These are phyloP conservation scores for Coelastrella sp. DNA, from an alignment of 139 green algal genomes.

Conservation along the genomic window DNA sequence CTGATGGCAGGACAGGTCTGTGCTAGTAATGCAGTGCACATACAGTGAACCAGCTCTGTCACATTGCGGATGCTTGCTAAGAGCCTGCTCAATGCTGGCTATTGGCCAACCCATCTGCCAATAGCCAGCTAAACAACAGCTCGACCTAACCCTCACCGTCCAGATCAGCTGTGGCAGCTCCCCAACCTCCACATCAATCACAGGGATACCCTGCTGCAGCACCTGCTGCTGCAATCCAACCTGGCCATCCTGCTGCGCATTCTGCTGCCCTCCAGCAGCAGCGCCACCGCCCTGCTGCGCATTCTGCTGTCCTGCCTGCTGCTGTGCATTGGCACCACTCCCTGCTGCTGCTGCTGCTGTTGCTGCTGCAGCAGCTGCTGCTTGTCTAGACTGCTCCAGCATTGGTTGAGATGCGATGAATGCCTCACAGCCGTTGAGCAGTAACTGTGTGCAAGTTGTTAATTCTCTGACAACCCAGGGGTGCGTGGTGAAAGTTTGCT, in stretches of 20 bases:
- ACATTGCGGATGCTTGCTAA: too few relatives aligned
- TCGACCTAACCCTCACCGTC: background rate
- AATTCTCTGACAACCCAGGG: conserved; percentile 26
- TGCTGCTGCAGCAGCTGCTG: conserved; percentile 1
- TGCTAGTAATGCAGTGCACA: too few relatives aligned
- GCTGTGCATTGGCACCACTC: background rate
- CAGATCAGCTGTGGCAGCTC: conserved; percentile 18
- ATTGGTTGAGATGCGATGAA: background rate
- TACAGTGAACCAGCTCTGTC: too few relatives aligned
- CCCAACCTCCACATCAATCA: background rate
- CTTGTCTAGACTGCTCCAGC: background rate
- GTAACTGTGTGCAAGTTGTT: conserved; percentile 9
- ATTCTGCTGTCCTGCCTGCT: background rate
- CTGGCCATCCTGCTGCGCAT: background rate
- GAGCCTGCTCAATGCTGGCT: background rate
- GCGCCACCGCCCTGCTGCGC: background rate
- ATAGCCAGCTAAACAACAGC: background rate
- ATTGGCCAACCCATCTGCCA: too few relatives aligned
- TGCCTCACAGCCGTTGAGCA: background rate
- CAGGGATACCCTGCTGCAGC: background rate
- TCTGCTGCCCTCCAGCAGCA: background rate
- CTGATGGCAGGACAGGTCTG: too few relatives aligned
- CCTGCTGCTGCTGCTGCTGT: background rate
- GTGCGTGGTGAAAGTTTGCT: conserved; percentile 36
- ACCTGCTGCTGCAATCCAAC: background rate